phyloP scores from a whole-genome alignment of 192 early-diverging fungal genomes.

The Backusella tuberculispora region DNA sequence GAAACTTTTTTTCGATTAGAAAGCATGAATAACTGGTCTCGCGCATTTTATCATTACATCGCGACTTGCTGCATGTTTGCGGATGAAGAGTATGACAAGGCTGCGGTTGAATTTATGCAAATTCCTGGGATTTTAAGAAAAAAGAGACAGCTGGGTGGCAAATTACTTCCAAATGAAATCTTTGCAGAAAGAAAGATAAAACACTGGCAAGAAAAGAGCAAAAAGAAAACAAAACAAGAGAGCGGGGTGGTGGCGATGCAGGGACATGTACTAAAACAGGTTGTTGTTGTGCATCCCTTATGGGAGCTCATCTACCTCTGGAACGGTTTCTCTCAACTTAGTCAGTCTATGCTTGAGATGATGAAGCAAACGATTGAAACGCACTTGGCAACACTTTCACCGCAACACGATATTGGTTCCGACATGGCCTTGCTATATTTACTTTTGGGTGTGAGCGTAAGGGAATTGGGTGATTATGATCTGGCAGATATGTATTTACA shows the following conservation, averaged over 20 bases:
- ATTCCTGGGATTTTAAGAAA: slow-evolving; percentile 29
- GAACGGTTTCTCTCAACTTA: slow-evolving; percentile 39
- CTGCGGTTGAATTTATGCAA: slow-evolving; percentile 41
- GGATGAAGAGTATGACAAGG: slow-evolving; percentile 43
- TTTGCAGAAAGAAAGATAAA: slow-evolving; percentile 38
- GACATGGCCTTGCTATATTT: slow-evolving; percentile 33
- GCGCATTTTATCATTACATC: slow-evolving; percentile 46
- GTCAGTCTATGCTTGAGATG: not conserved
- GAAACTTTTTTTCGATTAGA: slow-evolving; percentile 49
- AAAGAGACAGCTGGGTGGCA: slow-evolving; percentile 16
- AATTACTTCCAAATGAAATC: slow-evolving; percentile 36
- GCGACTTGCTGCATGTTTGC: slow-evolving; percentile 46
- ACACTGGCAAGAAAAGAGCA: slow-evolving; percentile 15
- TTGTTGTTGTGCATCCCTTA: slow-evolving; percentile 36
- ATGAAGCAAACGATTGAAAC: slow-evolving; percentile 29
- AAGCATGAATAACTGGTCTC: slow-evolving; percentile 43
- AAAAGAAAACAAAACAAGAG: not conserved
- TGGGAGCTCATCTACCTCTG: slow-evolving; percentile 48
- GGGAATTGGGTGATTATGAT: slow-evolving; percentile 35
- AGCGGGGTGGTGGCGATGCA: not conserved
- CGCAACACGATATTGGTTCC: not conserved
- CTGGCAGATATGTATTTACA: slow-evolving; percentile 31
- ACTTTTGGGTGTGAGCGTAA: slow-evolving; percentile 29
- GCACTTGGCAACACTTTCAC: not conserved
- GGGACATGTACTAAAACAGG: slow-evolving; percentile 23